Base-by-base conservation (phyloP, 768 basidiomycete species). In the Leucosporidium scottii region DNA sequence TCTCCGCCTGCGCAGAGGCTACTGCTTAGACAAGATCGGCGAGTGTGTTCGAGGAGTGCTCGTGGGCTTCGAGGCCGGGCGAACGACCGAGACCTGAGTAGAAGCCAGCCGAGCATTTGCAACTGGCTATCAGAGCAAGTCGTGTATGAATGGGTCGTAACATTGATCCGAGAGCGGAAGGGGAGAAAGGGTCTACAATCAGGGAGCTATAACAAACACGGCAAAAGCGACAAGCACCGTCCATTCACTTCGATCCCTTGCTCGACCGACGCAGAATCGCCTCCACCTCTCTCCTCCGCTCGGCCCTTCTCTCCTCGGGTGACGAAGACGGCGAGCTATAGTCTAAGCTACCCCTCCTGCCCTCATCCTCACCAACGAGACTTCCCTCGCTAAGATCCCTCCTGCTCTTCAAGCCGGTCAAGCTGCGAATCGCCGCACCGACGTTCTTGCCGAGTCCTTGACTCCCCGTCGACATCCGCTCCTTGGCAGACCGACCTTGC, bases 21-120 rank as follows among this genome's bases (percentile, higher is more conserved):
- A 79, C 54, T 70, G 75, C 63, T 57, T 78, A 49, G 66, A 65
- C 3, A 74, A 74, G 3, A 66, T 79, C 31, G 77, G 76, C 13
- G 58, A 65, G 23, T 78, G 78, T 57, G 75, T 78, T 23, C 61
- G 73, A 27, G 72, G 75, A 1, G 75, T 79, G 21, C 69, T 78
- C 25, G 69, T 74, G 10, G 75, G 75, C 0, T 78, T 78, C 54
- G 15, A 20, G 17, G 53, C 55, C 13, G 64, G 57, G 5, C 3
- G 44, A 9, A n/a, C 39, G 6, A 59, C 34, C 25, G 67, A 30
- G 58, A 49, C 36, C 31, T 27, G 61, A 39, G 36, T 30, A 30
- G 39, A 44, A n/a, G n/a, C n/a, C n/a, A n/a, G 39, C 39, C 39
- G 39, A 44, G 39, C 39, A 2, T 44, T 44, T 13, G 39, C 39